Conservation (phyloP, 257 asterid genomes). For the Ophiorrhiza pumila region DNA sequence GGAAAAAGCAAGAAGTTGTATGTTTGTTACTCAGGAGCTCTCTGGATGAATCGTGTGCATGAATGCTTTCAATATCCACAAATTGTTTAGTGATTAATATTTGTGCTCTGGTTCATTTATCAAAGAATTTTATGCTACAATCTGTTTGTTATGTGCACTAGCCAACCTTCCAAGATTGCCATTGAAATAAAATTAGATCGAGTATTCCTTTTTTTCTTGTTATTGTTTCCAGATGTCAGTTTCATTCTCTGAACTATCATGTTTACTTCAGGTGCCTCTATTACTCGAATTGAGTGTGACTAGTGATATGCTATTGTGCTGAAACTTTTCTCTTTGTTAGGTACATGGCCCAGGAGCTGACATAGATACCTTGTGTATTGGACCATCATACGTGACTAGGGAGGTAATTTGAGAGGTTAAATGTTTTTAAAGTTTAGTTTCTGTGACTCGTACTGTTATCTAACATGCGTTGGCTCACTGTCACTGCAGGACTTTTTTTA, state of each 20-base stretch:
- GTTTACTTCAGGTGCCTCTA: too few relatives aligned
- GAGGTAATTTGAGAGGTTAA: conserved; percentile 23
- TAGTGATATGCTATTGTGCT: not conserved
- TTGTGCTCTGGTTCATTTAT: not conserved
- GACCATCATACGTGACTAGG: conserved; percentile 42
- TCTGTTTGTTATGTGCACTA: not conserved
- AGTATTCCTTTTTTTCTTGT: not conserved
- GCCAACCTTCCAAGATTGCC: not conserved
- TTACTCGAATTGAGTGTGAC: not conserved
- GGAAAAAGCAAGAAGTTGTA: not conserved
- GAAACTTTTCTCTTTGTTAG: conserved; percentile 14
- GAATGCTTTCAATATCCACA: not conserved
- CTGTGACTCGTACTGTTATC: not conserved
- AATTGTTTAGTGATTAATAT: not conserved
- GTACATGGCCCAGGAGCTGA: conserved; percentile 48
- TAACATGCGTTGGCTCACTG: conserved; percentile 13
- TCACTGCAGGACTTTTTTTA: conserved; percentile 81
- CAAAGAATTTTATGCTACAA: not conserved
- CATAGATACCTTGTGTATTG: conserved; percentile 40
- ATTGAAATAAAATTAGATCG: not conserved
- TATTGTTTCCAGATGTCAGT: not conserved
- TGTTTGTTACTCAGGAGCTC: not conserved
- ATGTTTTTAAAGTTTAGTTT: conserved; percentile 1
- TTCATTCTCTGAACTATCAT: not conserved
- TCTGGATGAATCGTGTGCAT: not conserved